Base-by-base conservation (phyloP, 306 rosid species). In the Quercus berberidifolia region DNA sequence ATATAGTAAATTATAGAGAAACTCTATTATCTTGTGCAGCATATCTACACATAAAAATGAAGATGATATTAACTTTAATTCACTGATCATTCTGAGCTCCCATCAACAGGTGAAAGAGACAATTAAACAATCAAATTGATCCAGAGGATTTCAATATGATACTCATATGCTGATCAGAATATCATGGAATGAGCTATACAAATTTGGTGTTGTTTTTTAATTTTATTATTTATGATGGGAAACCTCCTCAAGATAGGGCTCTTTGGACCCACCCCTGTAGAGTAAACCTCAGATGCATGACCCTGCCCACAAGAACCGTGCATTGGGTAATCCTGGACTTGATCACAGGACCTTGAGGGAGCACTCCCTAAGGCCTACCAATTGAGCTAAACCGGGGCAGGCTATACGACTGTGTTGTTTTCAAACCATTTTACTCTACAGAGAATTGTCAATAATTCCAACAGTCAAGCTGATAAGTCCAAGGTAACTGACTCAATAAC, bases 41-140 rank as follows among this genome's bases (percentile, higher is more conserved):
- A 51, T 21, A 52, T 49, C 41, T 51, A 54, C 8, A 19, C 8
- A 5, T 28, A 25, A 19, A 58, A 68, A 13, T 69, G 72, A 30
- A 79, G 56, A 69, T 69, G 55, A 18, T 72, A 49, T 35, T 38
- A 54, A 56, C 38, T 76, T 76, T n/a, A n/a, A n/a, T n/a, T 71
- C 23, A 52, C 70, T 3, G 73, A 69, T 26, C 55, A 65, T 43
- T 60, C 33, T 60, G 15, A 64, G 69, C 70, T 83, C 69, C 30
- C 12, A 28, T 64, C 43, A 15, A 30, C 13, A 30, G 43, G 43
- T 15, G 43, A 17, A 15, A 13, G 38, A 31, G 20, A 13, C 20
- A 28, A 18, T 26, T 14, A 63, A 30, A 64, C 41, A 26, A 38
- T 6, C 70, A 1, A 30, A 17, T 21, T 64, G 3, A 30, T 14